Evolutionary conservation across 2,329 filamentous ascomycete genomes (phyloP), one percentile per base, ranked within the genome.

Genomic region (Colletotrichum lini): DNA sequence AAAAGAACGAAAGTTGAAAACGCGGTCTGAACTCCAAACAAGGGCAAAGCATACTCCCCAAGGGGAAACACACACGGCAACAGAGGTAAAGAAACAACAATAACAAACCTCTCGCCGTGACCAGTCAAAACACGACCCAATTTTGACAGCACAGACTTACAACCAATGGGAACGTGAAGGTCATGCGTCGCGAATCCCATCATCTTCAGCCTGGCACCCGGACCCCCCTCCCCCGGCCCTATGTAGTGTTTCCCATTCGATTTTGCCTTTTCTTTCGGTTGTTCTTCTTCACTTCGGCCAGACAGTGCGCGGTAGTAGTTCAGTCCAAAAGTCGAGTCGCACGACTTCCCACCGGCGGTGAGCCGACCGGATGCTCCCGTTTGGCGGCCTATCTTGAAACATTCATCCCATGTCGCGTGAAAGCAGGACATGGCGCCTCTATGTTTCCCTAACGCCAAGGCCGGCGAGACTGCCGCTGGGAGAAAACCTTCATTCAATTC

Each of bases 351-450:
- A 23, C 9, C 23, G n/a, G 30, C 30, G 15, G 60, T 30, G 52
- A 30, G 16, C 58, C 58, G 68, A 44, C 59, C 65, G 65, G 69
- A 64, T 58, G 68, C 45, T 71, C 65, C 68, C 68, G 69, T 72
- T 67, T 26, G 40, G 30, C 45, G 13, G 26, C 2, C 23, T 21
- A 49, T 12, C 58, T 64, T 58, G 69, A 72, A 72, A 72, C 69
- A 38, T n/a, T 44, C 23, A 59, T 69, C 65, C 45, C 23, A 64
- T 59, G 58, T 68, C 26, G 21, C 10, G n/a, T n/a, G 38, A 52
- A 30, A 47, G 26, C 15, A 21, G 21, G 45, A 52, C 52, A 63
- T 60, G 65, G 69, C 35, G n/a, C 26, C 50, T 56, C 53, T 53
- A 59, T 69, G 69, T 54, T 69, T 58, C 21, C n/a, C 38, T 49